Percentiles rank a stretch among this genome's conserved stretches.
These are phyloP conservation scores for Eustoma russellianum DNA, from an alignment of 257 asterid genomes.

Conservation along the genomic window DNA sequence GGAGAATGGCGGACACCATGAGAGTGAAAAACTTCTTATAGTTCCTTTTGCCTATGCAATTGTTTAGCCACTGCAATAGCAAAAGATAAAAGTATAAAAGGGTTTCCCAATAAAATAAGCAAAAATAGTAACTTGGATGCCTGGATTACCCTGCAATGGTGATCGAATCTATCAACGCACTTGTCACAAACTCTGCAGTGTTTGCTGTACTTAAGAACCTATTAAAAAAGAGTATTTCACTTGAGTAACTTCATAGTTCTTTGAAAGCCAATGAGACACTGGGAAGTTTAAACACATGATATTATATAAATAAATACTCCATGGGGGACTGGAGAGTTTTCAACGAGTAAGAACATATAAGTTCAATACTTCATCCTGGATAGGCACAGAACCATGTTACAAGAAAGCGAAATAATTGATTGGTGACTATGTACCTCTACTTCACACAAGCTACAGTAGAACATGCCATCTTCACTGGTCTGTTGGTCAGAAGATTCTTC, in stretches of 20 bases:
- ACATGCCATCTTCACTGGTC: constrained; percentile 91
- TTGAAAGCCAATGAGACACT: neutral
- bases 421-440: constrained; percentile 59
- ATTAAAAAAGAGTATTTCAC: constrained; percentile 14
- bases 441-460: constrained; percentile 96
- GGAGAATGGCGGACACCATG: constrained; percentile 89
- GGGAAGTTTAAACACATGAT: neutral
- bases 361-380: too few relatives aligned
- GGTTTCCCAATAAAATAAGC: neutral
- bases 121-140: neutral
- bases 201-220: constrained; percentile 97
- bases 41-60: constrained; percentile 93
- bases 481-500: constrained; percentile 59
- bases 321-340: neutral
- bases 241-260: constrained; percentile 1
- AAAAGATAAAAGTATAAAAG: constrained; percentile 15
- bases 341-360: neutral
- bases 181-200: constrained; percentile 98
- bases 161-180: constrained; percentile 91
- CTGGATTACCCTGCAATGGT: constrained; percentile 87
- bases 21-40: constrained; percentile 82
- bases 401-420: neutral
- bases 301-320: neutral
- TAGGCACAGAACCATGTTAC: neutral
- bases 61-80: constrained; percentile 86